Percentiles rank a stretch among this genome's conserved stretches.
Conservation (phyloP, 2,329 filamentous ascomycete genomes). For the Truncatella angustata region DNA sequence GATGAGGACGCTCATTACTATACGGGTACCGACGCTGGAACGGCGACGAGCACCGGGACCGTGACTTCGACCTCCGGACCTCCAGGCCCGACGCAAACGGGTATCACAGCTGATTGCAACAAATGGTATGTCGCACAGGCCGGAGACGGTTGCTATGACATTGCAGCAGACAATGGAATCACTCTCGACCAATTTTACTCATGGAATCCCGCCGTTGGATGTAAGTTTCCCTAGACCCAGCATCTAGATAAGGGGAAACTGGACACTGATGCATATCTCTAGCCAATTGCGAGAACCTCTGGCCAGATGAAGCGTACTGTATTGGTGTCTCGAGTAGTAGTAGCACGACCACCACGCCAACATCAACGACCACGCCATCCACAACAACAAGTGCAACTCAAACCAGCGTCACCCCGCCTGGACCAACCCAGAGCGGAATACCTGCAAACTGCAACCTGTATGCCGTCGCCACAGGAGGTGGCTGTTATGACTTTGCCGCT, state of each 20-base stretch:
- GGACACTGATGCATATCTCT: neutral
- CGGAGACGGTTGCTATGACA: neutral
- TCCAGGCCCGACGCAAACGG: neutral
- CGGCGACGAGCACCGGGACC: neutral
- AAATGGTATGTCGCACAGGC: neutral
- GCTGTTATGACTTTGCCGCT: conserved; percentile 16
- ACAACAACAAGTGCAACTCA: neutral
- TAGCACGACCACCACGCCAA: neutral
- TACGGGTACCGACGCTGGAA: neutral
- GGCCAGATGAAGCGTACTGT: neutral
- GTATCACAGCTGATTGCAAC: neutral
- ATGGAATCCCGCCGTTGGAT: neutral
- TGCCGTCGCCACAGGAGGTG: conserved; percentile 20
- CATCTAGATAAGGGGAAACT: neutral
- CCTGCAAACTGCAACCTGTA: conserved; percentile 25
- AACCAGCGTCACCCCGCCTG: conserved; percentile 13
- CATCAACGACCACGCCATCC: neutral
- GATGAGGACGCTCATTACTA: neutral
- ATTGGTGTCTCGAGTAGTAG: neutral
- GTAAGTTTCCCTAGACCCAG: neutral
- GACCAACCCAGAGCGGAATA: conserved; percentile 25
- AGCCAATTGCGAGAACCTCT: neutral
- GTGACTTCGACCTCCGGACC: neutral
- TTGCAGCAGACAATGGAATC: neutral
- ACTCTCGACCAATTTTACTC: neutral